Percentiles rank a stretch among this genome's conserved stretches.
phyloP scores from a whole-genome alignment of 1,284 basidiomycete species.

The Singerocomus inundabilis region DNA sequence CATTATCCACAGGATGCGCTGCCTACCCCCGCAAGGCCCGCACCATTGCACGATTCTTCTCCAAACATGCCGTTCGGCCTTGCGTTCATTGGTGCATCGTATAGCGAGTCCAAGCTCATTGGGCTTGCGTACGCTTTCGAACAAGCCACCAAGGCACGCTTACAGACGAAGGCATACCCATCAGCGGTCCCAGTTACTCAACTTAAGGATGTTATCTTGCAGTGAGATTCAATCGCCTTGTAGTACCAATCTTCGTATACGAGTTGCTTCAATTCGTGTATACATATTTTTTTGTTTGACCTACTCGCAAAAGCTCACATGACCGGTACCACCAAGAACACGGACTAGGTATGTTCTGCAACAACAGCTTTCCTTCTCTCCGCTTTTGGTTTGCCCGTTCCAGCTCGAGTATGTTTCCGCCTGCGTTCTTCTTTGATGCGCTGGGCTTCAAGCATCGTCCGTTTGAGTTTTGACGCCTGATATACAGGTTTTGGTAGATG shows the following conservation, averaged over 20 bases:
- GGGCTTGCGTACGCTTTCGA: constrained; percentile 54
- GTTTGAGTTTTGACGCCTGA: constrained; percentile 85
- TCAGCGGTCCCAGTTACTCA: constrained; percentile 52
- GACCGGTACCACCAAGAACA: constrained; percentile 10
- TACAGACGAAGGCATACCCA: constrained; percentile 41
- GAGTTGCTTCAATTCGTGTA: constrained; percentile 2
- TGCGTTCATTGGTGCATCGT: constrained; percentile 50
- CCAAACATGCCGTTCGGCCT: constrained; percentile 53
- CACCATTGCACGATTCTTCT: constrained; percentile 29
- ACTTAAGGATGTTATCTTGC: constrained; percentile 40
- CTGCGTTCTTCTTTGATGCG: constrained; percentile 94
- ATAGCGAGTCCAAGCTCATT: constrained; percentile 49
- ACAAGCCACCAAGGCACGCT: constrained; percentile 50
- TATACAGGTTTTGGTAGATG: constrained; percentile 91
- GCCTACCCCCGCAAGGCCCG: constrained; percentile 25
- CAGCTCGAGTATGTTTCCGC: constrained; percentile 82
- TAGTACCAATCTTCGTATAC: constrained; percentile 5
- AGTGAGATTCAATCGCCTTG: constrained; percentile 6
- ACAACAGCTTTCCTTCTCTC: constrained; percentile 88
- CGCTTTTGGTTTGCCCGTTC: constrained; percentile 87
- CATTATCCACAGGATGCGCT: constrained; percentile 37
- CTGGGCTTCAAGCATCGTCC: constrained; percentile 88
- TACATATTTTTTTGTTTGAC: no score
- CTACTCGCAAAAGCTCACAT: no score
- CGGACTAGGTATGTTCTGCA: constrained; percentile 64